Conservation (phyloP, 1,284 basidiomycete genomes). For the Flammula alnicola region DNA sequence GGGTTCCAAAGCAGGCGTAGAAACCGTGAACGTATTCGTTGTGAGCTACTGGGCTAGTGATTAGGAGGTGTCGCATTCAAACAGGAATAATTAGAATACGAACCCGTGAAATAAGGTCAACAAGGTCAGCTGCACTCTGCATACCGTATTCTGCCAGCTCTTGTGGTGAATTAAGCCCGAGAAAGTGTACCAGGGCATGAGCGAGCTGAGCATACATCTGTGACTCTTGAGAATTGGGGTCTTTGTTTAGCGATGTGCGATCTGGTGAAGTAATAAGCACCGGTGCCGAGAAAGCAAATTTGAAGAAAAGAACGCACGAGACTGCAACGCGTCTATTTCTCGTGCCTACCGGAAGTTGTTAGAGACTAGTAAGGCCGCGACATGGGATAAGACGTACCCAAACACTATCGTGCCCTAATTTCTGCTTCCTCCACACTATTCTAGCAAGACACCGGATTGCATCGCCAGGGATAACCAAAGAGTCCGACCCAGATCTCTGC, state of each 20-base stretch:
- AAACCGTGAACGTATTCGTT: conserved; percentile 88
- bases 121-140: conserved; percentile 60
- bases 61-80: conserved; percentile 1
- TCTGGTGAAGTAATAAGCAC: conserved; percentile 39
- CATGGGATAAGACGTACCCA: conserved; percentile 57
- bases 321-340: conserved; percentile 75
- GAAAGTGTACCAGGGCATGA: conserved; percentile 70
- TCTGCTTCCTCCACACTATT: conserved; percentile 69
- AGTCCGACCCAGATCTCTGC: conserved; percentile 24
- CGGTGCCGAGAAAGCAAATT: not conserved
- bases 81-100: conserved; percentile 24
- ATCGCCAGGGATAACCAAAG: conserved; percentile 60
- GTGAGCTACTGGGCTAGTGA: conserved; percentile 62
- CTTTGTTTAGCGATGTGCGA: conserved; percentile 45
- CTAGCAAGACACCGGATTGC: conserved; percentile 79
- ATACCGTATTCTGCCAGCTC: conserved; percentile 65
- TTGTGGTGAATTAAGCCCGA: conserved; percentile 59
- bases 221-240: conserved; percentile 46
- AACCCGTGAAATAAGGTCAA: conserved; percentile 74
- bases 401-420: conserved; percentile 52
- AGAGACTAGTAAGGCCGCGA: not conserved
- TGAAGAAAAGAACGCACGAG: conserved; percentile 57
- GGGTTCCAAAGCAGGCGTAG: conserved; percentile 74
- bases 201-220: conserved; percentile 69
- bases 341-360: conserved; percentile 50